A percentile compares a stretch with the other conserved stretches of the same genome.
Evolutionary conservation across 208 protist species (phyloP).

Genomic region (Vickermania spadyakhi): DNA sequence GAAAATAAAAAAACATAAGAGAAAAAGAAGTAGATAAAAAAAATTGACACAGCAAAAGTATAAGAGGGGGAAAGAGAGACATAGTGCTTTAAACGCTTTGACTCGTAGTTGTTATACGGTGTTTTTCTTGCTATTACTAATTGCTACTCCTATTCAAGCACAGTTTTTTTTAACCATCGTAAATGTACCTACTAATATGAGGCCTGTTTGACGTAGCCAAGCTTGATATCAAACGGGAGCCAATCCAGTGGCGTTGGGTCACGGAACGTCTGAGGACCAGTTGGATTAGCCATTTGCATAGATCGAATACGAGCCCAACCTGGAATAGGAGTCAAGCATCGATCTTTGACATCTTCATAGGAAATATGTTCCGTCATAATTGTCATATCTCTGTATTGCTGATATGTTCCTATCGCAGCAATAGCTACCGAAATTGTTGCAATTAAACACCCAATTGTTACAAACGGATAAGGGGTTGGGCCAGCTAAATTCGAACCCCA

Average conservation of each 20-base stretch:
- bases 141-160: background rate
- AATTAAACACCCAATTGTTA: conserved; percentile 30
- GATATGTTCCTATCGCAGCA: conserved; percentile 46
- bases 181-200: conserved; percentile 45
- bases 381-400: conserved; percentile 81
- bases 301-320: conserved; percentile 68
- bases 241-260: conserved; percentile 85
- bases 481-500: conserved; percentile 73
- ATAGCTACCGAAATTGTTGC: conserved; percentile 25
- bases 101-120: background rate
- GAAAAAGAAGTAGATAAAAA: conserved; percentile 7
- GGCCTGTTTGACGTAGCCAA: conserved; percentile 84
- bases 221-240: conserved; percentile 85
- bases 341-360: conserved; percentile 85
- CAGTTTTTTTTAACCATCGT: background rate
- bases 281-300: conserved; percentile 43
- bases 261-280: conserved; percentile 64
- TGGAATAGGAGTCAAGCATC: conserved; percentile 82
- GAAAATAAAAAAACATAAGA: conserved; percentile 1
- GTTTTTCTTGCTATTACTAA: background rate
- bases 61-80: background rate
- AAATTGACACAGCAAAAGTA: background rate
- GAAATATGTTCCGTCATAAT: conserved; percentile 77
- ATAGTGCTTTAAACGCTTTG: background rate
- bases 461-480: conserved; percentile 44